These are phyloP conservation scores for Pleurotus platypus DNA, from an alignment of 768 basidiomycete species.

Conservation along the genomic window DNA sequence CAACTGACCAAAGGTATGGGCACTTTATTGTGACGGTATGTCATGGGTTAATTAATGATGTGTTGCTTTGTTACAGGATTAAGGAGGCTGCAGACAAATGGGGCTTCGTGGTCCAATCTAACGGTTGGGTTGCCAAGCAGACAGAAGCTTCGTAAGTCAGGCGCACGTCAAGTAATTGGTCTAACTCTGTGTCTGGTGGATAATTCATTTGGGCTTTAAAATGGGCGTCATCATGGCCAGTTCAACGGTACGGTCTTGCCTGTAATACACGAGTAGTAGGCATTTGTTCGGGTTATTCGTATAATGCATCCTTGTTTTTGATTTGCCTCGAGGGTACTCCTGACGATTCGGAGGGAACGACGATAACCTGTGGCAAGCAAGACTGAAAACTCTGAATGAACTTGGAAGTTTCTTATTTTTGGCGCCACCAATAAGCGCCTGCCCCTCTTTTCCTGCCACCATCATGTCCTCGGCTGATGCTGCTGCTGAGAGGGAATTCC, in stretches of 20 bases:
- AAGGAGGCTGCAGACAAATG: constrained; percentile 76
- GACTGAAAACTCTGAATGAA: too few species aligned
- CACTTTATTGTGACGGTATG: background rate
- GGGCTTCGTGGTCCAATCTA: constrained; percentile 67
- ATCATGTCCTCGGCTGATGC: background rate
- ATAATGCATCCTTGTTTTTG: too few species aligned
- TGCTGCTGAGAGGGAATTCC: constrained; percentile 14
- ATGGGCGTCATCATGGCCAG: background rate
- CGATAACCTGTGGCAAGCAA: too few species aligned
- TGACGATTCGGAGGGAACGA: too few species aligned
- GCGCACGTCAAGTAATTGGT: constrained; percentile 9
- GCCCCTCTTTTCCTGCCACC: too few species aligned
- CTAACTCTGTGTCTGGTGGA: background rate
- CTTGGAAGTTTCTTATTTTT: too few species aligned
- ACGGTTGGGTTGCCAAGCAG: constrained; percentile 40
- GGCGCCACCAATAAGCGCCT: too few species aligned
- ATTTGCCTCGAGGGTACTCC: too few species aligned
- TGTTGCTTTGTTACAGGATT: constrained; percentile 42
- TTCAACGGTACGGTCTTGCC: background rate
- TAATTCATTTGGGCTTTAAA: constrained; percentile 6
- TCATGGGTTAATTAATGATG: background rate
- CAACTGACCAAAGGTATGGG: constrained; percentile 60
- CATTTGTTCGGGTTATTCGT: too few species aligned
- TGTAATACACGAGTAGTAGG: too few species aligned
- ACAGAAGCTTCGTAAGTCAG: constrained; percentile 21